Evolutionary conservation across 192 early-diverging fungal species (phyloP), one percentile per base, ranked within the genome.

Genomic region (Backusella parvicylindrica): DNA sequence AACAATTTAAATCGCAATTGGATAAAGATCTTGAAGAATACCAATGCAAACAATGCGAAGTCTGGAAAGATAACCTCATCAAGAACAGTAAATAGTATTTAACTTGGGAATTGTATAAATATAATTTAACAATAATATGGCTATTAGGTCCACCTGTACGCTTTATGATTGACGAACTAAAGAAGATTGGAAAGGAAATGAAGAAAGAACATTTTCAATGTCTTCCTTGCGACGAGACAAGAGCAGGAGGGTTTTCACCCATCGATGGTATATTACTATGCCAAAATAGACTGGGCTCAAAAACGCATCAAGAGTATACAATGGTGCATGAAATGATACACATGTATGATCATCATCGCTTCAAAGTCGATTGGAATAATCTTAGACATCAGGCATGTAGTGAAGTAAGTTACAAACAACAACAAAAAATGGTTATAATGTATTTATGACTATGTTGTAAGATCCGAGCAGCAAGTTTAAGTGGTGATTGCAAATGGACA

Each of bases 321-420:
- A 92, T 98, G 87, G 93, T 94, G 7, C 97, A 98, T 75, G 97
- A 98, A 78, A 91, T 95, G 92, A 84, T 95, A 31, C 93, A 95
- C 75, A 92, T 92, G 65, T 94, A 92, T 77, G 93, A 95, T 68
- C 86, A 95, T 66, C 88, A 89, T 43, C 84, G 84, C 76, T 93
- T 91, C 76, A 89, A 92, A 40, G 77, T 95, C 6, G 86, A 93
- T 53, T 92, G 92, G 91, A 82, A 75, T 63, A 92, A 93, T 73
- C 82, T 91, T 64, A 85, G 85, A 40, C 93, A 95, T 77, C 93
- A 94, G 70, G 93, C 93, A 0, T 95, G 93, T 75, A 90, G 92
- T 63, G 93, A 95, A 71, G 83, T 88, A 82, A 69, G 65, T 36
- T 66, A 15, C 41, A 12, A 60, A 21, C 8, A 37, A 53, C 0